Evolutionary conservation across 495 filamentous ascomycete genomes (phyloP).

Genomic region (Penicillium crystallinum): DNA sequence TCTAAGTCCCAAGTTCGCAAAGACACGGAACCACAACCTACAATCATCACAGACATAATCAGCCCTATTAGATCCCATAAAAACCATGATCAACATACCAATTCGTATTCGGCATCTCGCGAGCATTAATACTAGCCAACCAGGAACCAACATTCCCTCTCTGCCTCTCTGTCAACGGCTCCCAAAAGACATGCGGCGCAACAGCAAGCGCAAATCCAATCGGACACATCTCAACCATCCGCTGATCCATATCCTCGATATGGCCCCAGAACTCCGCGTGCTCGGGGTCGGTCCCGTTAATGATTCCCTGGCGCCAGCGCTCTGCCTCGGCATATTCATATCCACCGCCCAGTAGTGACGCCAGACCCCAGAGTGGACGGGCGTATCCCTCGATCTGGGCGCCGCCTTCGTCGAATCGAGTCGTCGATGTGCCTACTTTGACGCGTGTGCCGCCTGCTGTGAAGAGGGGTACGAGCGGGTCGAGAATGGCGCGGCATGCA

Average conservation of each 20-base stretch:
- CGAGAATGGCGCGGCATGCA: conserved; percentile 54
- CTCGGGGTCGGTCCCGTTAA: conserved; percentile 60
- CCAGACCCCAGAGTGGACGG: conserved; percentile 70
- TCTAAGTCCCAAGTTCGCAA: conserved; percentile 71
- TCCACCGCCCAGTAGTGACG: conserved; percentile 60
- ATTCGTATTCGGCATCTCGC: conserved; percentile 61
- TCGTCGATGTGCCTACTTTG: conserved; percentile 58
- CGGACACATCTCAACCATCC: conserved; percentile 84
- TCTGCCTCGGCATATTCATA: conserved; percentile 56
- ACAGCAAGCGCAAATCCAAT: conserved; percentile 62
- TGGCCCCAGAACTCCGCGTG: conserved; percentile 68
- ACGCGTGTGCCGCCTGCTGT: conserved; percentile 53
- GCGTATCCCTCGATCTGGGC: conserved; percentile 74
- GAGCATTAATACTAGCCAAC: conserved; percentile 69
- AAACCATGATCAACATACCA: conserved; percentile 33
- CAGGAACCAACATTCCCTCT: conserved; percentile 59
- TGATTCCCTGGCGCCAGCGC: conserved; percentile 63
- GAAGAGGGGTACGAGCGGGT: conserved; percentile 61
- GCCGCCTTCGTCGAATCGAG: conserved; percentile 67
- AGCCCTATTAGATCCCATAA: not conserved
- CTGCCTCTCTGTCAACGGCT: conserved; percentile 53
- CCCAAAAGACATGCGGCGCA: conserved; percentile 59
- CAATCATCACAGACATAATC: not conserved
- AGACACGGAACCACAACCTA: conserved; percentile 72
- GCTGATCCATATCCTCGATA: conserved; percentile 66